Conservation (phyloP, 768 basidiomycete species). For the Auriscalpium microsporum region DNA sequence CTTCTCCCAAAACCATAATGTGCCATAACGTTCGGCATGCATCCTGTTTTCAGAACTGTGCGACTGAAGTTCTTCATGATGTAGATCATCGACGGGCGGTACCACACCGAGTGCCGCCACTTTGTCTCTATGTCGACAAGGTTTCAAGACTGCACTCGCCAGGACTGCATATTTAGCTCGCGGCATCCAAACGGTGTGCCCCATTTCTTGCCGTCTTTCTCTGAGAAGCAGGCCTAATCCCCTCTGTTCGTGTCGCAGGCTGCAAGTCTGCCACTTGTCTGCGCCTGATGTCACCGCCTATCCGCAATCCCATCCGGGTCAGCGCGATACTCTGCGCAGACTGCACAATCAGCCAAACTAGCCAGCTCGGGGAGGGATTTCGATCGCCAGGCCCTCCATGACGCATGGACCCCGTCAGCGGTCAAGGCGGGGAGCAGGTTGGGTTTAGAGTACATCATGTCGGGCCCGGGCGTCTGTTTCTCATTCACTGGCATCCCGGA, state of each 20-base stretch:
- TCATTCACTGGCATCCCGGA: no score
- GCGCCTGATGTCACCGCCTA: constrained; percentile 16
- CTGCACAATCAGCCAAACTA: constrained; percentile 8
- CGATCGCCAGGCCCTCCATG: no score
- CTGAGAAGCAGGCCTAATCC: neutral
- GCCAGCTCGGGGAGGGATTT: neutral
- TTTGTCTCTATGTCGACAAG: constrained; percentile 21
- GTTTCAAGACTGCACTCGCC: constrained; percentile 17
- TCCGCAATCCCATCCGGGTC: constrained; percentile 20
- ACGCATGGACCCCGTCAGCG: no score
- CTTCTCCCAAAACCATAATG: constrained; percentile 8
- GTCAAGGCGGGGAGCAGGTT: no score
- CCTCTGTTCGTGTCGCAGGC: constrained; percentile 2
- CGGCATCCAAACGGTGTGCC: constrained; percentile 16
- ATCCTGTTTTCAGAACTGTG: neutral
- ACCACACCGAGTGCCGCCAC: constrained; percentile 17
- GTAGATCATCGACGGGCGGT: constrained; percentile 20
- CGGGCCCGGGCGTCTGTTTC: no score
- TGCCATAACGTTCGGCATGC: constrained; percentile 14
- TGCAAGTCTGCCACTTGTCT: constrained; percentile 11
- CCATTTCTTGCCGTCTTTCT: neutral
- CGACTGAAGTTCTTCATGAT: neutral
- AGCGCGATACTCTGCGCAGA: constrained; percentile 16
- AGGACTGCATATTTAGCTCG: constrained; percentile 17
- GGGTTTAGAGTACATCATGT: no score